Conservation (phyloP, 768 basidiomycete genomes). For the Pleurotus eryngii region DNA sequence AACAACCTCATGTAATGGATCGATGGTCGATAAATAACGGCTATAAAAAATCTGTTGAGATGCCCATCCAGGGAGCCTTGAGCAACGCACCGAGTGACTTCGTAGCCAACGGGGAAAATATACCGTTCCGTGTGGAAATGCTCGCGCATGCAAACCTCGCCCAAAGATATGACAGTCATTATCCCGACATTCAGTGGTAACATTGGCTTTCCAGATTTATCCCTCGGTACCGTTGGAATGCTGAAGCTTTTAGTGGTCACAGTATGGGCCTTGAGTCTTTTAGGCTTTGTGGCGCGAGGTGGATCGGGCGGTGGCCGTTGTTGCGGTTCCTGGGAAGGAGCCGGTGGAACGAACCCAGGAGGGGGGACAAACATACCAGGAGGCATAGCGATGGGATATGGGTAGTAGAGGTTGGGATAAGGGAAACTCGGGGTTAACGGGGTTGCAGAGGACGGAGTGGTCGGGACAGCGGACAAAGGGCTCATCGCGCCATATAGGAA, state of each 20-base stretch:
- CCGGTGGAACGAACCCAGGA: slow-evolving; percentile 23
- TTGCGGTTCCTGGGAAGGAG: slow-evolving; percentile 12
- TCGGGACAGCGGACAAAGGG: slow-evolving; percentile 14
- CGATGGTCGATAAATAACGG: slow-evolving; percentile 74
- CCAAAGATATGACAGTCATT: slow-evolving; percentile 76
- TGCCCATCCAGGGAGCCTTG: not conserved
- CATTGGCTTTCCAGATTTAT: slow-evolving; percentile 65
- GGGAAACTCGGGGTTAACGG: slow-evolving; percentile 34
- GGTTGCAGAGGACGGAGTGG: slow-evolving; percentile 33
- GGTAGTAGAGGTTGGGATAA: slow-evolving; percentile 42
- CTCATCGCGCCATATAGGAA: slow-evolving; percentile 28
- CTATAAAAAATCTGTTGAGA: slow-evolving; percentile 31
- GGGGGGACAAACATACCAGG: slow-evolving; percentile 33
- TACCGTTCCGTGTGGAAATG: slow-evolving; percentile 87
- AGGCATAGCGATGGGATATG: slow-evolving; percentile 34
- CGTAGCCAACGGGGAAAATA: slow-evolving; percentile 86
- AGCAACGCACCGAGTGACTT: slow-evolving; percentile 65
- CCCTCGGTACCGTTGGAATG: slow-evolving; percentile 77
- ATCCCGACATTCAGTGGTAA: slow-evolving; percentile 82
- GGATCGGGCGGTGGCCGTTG: slow-evolving; percentile 25
- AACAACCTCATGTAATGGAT: slow-evolving; percentile 62
- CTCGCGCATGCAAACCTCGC: slow-evolving; percentile 76
- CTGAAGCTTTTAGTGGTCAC: slow-evolving; percentile 74
- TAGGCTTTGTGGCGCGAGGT: slow-evolving; percentile 63
- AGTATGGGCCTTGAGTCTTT: slow-evolving; percentile 76